Base-by-base conservation (phyloP, 148 eudicot species). In the Amaranthus cruentus region DNA sequence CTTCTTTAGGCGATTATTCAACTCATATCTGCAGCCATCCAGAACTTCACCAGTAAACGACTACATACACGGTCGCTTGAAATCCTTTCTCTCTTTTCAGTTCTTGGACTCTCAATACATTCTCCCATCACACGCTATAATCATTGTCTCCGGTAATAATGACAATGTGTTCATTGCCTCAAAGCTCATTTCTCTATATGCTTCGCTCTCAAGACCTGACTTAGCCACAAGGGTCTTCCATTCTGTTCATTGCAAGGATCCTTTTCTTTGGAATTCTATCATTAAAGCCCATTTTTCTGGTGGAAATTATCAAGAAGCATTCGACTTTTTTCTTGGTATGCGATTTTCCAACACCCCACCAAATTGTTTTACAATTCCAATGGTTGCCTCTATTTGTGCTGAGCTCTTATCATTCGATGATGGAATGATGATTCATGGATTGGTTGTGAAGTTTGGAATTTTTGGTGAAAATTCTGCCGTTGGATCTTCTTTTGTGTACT, bases 231-330 rank as follows among this genome's bases (percentile, higher is more conserved):
- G 63, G 70, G 83, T 87, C 4, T 91, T 91, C 38, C 58, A 89
- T 72, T 81, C 76, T 0, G 70, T 85, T 53, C 61, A 47, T n/a
- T 74, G 3, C 4, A 91, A 78, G 71, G 93, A 91, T 79, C 54
- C 82, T 3, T 88, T 91, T 62, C 79, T 91, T 12, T 87, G 93
- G 93, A 88, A 85, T 79, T 85, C 93, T 0, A 76, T 86, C 7
- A 89, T 89, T 69, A 85, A 91, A 83, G 80, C 97, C 4, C 83
- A 85, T 55, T 91, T 85, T 67, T 85, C 83, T 0, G 81, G 86
- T 76, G 85, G 87, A 4, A 55, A 62, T 75, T 85, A 81, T 68
- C 53, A 51, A 15, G 66, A 83, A 55, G 76, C 90, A 28, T 9
- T 89, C 54, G 74, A 80, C 3, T 80, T 84, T 66, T 89, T 81